Base-by-base conservation (phyloP, 345 rosid species). In the Camelina hispida region DNA sequence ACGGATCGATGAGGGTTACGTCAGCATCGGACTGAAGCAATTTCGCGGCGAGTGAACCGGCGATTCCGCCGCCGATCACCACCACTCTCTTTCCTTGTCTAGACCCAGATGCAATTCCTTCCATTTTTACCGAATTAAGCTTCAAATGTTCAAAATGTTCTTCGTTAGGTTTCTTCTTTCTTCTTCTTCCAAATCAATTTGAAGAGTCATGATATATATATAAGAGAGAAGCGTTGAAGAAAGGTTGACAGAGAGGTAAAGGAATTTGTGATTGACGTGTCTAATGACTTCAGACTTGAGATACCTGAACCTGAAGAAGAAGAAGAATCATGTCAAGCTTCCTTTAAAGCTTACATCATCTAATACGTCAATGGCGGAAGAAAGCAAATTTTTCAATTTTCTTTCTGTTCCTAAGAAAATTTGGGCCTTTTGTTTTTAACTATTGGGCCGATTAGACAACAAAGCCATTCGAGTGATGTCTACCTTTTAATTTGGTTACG, bases 1-100 rank as follows among this genome's bases (percentile, higher is more conserved):
- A 89, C 91, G 90, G 83, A 55, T 89, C 96, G 37, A 89, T 79
- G 22, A 89, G 89, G 59, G 89, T 86, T 5, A 89, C 85, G 35
- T 86, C 84, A 9, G 93, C 88, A 53, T 62, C 35, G 85, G 66
- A 81, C 64, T 89, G 92, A 44, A 87, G 80, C 54, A 81, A 62
- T 37, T 86, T 84, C 22, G 86, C 90, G 56, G 87, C 75, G 69
- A 87, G 53, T 20, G 91, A 84, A 6, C 92, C 92, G 10, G 78
- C 96, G 48, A 87, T 51, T 6, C 91, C 92, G 2, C 96, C 96
- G 63, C 96, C 96, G 17, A 89, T 66, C 47, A 89, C 79, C 66
- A 89, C 89, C 70, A 87, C 77, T 46, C 78, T 80, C 71, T 23
- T 80, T 37, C 48, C 70, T 3, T 59, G 73, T 54, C 63, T 82